Conservation (phyloP, 2,329 filamentous ascomycete genomes). For the Aspergillus piperis region DNA sequence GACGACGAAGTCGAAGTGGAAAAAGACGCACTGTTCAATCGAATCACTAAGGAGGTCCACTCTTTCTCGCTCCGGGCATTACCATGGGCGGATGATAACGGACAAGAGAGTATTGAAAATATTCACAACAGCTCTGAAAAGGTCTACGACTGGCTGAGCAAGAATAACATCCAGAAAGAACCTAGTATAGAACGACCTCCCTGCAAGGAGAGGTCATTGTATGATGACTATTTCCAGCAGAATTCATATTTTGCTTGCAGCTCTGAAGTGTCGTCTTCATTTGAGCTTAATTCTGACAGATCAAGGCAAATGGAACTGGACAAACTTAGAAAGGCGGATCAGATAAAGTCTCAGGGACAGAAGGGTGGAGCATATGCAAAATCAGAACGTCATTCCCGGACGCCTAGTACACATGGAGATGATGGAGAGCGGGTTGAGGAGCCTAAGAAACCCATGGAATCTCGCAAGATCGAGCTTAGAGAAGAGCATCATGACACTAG, state of each 20-base stretch:
- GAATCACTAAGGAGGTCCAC: conserved; percentile 9
- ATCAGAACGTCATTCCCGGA: too few species aligned
- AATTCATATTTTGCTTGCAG: conserved; percentile 2
- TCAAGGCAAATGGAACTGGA: not conserved
- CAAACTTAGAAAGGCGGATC: not conserved
- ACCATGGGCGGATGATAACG: conserved; percentile 8
- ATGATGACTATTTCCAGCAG: not conserved
- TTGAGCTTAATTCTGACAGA: not conserved
- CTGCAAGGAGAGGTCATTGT: not conserved
- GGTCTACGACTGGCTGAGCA: not conserved
- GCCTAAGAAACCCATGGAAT: too few species aligned
- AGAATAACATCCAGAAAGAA: not conserved
- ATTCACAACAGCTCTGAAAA: not conserved
- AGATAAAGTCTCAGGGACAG: too few species aligned
- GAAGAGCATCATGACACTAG: too few species aligned
- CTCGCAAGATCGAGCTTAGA: too few species aligned
- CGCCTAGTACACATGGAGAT: too few species aligned
- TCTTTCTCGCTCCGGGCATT: conserved; percentile 9
- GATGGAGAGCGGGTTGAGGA: too few species aligned
- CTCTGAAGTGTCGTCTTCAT: not conserved
- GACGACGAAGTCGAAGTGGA: not conserved
- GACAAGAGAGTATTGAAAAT: not conserved
- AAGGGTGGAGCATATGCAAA: too few species aligned
- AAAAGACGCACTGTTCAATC: not conserved
- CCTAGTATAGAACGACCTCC: not conserved